A percentile compares a stretch with the other conserved stretches of the same genome.
Conservation (phyloP, 176 grass and related monocot species). For the Rhynchospora pubera region DNA sequence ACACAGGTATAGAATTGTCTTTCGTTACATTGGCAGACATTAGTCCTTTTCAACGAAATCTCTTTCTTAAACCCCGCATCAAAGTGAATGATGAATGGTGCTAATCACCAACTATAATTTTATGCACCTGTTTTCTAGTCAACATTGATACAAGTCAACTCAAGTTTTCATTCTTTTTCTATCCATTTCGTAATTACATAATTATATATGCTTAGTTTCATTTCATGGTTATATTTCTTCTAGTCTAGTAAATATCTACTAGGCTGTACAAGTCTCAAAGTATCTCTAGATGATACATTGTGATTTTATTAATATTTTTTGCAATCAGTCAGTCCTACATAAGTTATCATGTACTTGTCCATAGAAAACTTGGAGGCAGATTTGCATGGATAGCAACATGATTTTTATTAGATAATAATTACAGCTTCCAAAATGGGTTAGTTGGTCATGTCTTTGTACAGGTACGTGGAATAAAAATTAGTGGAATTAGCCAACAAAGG, state of each 20-base stretch:
- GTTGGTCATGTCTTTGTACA: background rate
- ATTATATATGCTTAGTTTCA: no score
- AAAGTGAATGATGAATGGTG: background rate
- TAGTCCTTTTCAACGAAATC: slow-evolving; percentile 14
- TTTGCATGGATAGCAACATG: slow-evolving; percentile 17
- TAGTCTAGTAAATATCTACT: no score
- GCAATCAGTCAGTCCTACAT: background rate
- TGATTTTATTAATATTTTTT: background rate
- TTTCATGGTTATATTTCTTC: background rate
- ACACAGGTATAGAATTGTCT: slow-evolving; percentile 10
- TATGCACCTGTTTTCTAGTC: background rate
- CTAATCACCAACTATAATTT: slow-evolving; percentile 9
- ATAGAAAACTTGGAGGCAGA: background rate
- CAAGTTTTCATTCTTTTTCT: no score
- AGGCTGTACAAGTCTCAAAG: no score
- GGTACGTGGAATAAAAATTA: slow-evolving; percentile 2
- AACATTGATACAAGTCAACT: background rate
- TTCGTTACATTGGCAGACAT: slow-evolving; percentile 13
- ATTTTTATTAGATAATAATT: slow-evolving; percentile 9
- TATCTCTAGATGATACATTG: background rate
- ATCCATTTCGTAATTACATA: no score
- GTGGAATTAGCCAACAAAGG: slow-evolving; percentile 3
- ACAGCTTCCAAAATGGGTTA: slow-evolving; percentile 23
- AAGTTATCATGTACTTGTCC: background rate
- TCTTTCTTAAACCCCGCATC: background rate